phyloP scores from a whole-genome alignment of 768 basidiomycete genomes.

The Pleurotus citrinopileatus region DNA sequence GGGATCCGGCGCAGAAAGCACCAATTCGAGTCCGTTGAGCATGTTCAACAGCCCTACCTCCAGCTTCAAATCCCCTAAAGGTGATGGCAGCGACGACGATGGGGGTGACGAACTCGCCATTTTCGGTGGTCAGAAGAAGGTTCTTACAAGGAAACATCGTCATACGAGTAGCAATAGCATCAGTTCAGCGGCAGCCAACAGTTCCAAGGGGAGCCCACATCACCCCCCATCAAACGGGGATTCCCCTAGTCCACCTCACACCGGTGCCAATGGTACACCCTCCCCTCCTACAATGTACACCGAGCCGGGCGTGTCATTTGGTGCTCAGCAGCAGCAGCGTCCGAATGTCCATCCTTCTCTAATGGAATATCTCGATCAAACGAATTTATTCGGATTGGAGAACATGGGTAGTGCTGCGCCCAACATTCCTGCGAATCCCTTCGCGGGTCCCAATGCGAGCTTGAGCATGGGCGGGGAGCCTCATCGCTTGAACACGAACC shows the following conservation, averaged over 20 bases:
- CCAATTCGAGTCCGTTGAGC: background rate
- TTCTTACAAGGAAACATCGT: conserved; percentile 30
- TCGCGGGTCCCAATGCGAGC: background rate
- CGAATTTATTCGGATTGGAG: conserved; percentile 9
- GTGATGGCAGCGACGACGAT: conserved; percentile 22
- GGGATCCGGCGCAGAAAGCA: background rate
- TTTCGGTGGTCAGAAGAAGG: conserved; percentile 50
- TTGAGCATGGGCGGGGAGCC: conserved; percentile 3
- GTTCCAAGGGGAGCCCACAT: conserved; percentile 15
- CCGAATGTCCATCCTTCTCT: conserved; percentile 17
- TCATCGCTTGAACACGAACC: background rate
- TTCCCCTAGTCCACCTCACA: conserved; percentile 13
- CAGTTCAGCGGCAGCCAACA: too few relatives aligned
- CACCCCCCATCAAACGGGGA: conserved; percentile 1
- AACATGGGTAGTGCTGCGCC: background rate
- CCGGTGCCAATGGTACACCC: conserved; percentile 12
- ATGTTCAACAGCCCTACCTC: conserved; percentile 3
- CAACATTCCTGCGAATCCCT: background rate
- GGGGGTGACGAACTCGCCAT: conserved; percentile 48
- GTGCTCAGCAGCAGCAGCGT: background rate
- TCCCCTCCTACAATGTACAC: conserved; percentile 14
- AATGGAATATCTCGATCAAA: conserved; percentile 27
- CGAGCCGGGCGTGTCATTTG: background rate
- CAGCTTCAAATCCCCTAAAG: conserved; percentile 7
- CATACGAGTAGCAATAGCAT: background rate